Evolutionary conservation across 257 asterid genomes (phyloP).

Genomic region (Paulownia fortunei): DNA sequence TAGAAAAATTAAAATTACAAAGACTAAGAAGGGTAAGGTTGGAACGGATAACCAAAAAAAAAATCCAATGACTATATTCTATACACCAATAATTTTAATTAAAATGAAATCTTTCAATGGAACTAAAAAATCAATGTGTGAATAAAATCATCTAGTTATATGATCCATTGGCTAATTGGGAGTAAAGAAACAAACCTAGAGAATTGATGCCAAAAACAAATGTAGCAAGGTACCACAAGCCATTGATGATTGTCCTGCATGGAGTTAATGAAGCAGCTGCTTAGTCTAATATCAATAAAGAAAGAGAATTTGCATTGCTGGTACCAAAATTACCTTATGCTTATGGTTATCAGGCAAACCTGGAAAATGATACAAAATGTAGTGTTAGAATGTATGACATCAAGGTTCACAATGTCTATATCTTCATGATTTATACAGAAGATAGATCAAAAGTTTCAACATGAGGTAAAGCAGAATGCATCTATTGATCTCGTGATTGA

Average conservation of each 20-base stretch:
- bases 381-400: conserved; percentile 25
- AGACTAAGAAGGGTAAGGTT: too few species aligned
- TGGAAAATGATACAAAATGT: conserved; percentile 38
- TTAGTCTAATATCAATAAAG: background rate
- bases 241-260: conserved; percentile 86
- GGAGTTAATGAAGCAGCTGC: conserved; percentile 8
- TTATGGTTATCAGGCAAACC: conserved; percentile 93
- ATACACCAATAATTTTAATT: too few species aligned
- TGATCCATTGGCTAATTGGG: too few species aligned
- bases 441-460: background rate
- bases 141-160: too few species aligned
- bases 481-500: background rate
- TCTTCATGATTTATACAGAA: background rate
- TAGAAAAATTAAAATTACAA: too few species aligned
- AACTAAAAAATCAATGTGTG: too few species aligned
- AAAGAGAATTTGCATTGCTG: background rate
- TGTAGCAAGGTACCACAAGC: conserved; percentile 91
- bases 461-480: background rate
- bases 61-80: too few species aligned
- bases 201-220: conserved; percentile 84
- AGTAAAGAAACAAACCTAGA: conserved; percentile 77
- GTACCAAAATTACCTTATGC: conserved; percentile 65
- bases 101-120: too few species aligned
- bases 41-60: too few species aligned
- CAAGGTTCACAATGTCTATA: background rate